Percentiles rank a stretch among this genome's conserved stretches.
Conservation (phyloP, 2,329 filamentous ascomycete species). For the Penicillium rolfsii region DNA sequence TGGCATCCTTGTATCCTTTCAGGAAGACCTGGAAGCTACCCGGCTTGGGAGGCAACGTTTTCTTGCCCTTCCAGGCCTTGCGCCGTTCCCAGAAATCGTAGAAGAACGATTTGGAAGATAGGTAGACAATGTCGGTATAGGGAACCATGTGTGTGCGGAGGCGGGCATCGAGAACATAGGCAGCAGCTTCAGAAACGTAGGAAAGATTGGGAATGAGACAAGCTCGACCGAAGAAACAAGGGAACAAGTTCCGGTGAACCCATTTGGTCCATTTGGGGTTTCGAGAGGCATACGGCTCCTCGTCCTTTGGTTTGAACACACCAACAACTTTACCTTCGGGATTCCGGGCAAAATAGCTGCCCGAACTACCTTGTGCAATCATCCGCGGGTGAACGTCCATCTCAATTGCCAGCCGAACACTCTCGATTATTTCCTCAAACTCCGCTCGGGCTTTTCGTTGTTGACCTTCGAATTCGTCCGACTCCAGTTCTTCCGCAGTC, state of each 20-base stretch:
- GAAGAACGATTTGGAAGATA: constrained; percentile 96
- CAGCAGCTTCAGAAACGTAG: constrained; percentile 96
- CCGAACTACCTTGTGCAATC: constrained; percentile 96
- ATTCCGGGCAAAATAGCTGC: constrained; percentile 96
- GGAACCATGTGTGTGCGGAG: constrained; percentile 90
- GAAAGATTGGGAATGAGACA: constrained; percentile 97
- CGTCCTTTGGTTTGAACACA: constrained; percentile 98
- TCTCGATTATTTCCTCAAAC: constrained; percentile 87
- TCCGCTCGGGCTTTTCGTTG: constrained; percentile 72
- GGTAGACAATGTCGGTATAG: constrained; percentile 90
- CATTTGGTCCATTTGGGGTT: constrained; percentile 99
- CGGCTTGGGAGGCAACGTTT: constrained; percentile 81
- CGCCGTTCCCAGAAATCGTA: constrained; percentile 97
- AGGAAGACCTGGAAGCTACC: constrained; percentile 98
- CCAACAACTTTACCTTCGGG: constrained; percentile 90
- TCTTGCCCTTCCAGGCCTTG: constrained; percentile 84
- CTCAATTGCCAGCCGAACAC: constrained; percentile 86
- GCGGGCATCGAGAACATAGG: constrained; percentile 90
- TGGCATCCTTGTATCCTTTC: constrained; percentile 96
- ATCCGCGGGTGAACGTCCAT: constrained; percentile 90
- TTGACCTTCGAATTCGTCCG: constrained; percentile 58
- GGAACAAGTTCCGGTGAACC: constrained; percentile 97
- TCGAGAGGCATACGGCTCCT: constrained; percentile 93
- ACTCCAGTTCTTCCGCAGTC: constrained; percentile 72
- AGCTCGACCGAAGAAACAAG: constrained; percentile 93